Conservation (phyloP, 1,139 yeast species). For the Diutina mesorugosa region DNA sequence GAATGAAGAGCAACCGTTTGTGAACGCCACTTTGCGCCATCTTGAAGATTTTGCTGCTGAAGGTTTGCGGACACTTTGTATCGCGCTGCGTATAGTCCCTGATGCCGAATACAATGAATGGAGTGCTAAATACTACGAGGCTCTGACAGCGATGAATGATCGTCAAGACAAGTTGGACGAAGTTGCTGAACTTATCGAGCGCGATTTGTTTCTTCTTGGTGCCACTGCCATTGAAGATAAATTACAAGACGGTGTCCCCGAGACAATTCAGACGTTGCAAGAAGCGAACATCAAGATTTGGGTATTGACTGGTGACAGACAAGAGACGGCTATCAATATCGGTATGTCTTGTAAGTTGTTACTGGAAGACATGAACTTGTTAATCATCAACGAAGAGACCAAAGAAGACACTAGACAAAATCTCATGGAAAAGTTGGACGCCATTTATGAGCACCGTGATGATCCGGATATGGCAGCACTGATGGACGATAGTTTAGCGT, state of each 20-base stretch:
- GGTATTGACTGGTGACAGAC: constrained; percentile 97
- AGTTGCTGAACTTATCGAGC: constrained; percentile 64
- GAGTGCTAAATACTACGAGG: constrained; percentile 58
- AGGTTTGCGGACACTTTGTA: constrained; percentile 88
- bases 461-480: constrained; percentile 26
- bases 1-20: constrained; percentile 61
- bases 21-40: constrained; percentile 72
- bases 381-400: constrained; percentile 78
- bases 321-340: constrained; percentile 97
- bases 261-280: constrained; percentile 86
- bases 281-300: constrained; percentile 94
- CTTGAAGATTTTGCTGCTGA: constrained; percentile 95
- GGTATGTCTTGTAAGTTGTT: constrained; percentile 95
- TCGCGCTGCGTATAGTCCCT: constrained; percentile 73
- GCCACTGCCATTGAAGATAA: constrained; percentile 99
- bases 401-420: constrained; percentile 64
- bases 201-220: constrained; percentile 68
- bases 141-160: constrained; percentile 69
- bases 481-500: constrained; percentile 64
- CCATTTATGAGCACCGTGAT: constrained; percentile 57
- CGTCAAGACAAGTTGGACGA: constrained; percentile 67
- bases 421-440: constrained; percentile 61
- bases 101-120: constrained; percentile 64
- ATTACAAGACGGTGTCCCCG: constrained; percentile 96
- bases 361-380: constrained; percentile 90